Evolutionary conservation across 106 monocot genomes (phyloP), one percentile per base, ranked within the genome.

Genomic region (Dendrobium huoshanense): DNA sequence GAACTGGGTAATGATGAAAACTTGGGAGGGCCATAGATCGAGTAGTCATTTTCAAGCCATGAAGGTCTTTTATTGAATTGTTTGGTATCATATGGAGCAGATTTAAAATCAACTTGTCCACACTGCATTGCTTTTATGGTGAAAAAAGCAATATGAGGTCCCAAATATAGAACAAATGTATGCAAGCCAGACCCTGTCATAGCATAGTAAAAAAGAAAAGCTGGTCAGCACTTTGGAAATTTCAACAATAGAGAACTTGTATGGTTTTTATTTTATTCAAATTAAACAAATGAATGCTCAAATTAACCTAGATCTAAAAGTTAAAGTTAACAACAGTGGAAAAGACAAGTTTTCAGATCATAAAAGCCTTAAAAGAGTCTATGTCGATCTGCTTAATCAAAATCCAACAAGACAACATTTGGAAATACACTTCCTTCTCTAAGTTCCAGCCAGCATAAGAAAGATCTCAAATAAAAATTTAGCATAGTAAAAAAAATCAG

Each of bases 81-180:
- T 80, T 94, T 94, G 41, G 94, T 98, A 80, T 98, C 97, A 87
- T 98, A 98, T 16, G 94, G 87, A 65, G 97, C 97, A 80, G 75
- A 74, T 83, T 98, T 98, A 17, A 98, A 77, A 86, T 94, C 97
- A 85, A 91, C 79, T 49, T 91, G 89, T 31, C 97, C 94, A 80
- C 97, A 94, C 24, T 92, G 85, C 44, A 87, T 79, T 20, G 94
- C 89, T 81, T 98, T 98, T 77, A 92, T 91, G 56, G 97, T 94
- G 79, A 98, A 98, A 37, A 91, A 81, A 17, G 94, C 97, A 81
- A 98, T 92, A 85, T 98, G 97, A 1, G 97, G 97, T 11, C 97
- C 94, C 75, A 98, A 81, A 82, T 98, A 98, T 25, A 98, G 75
- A 44, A 98, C 94, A 89, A 98, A 98, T 19, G 97, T 98, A 85